Percentiles rank a stretch among this genome's conserved stretches.
phyloP scores from a whole-genome alignment of 225 moss, liverwort and hornwort species.

The Marchantia paleacea region DNA sequence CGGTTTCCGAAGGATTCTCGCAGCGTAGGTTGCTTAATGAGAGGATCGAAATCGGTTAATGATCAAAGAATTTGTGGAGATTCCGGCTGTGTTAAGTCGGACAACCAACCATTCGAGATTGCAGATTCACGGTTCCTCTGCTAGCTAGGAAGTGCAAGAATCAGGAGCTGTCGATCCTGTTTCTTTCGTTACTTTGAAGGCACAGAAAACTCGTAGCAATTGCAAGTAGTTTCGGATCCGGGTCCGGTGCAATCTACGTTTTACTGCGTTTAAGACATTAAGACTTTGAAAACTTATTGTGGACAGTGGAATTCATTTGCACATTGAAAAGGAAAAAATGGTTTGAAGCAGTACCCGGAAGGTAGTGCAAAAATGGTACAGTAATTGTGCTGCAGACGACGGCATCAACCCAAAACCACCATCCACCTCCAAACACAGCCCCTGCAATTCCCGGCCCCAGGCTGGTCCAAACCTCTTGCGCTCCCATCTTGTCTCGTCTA shows the following conservation, averaged over 20 bases:
- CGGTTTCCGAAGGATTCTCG: too few species aligned
- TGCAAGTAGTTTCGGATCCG: not conserved
- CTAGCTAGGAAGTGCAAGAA: not conserved
- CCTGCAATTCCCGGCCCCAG: slow-evolving; percentile 83
- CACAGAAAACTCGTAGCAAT: not conserved
- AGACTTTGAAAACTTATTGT: not conserved
- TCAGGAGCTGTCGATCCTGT: not conserved
- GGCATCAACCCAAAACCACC: slow-evolving; percentile 99
- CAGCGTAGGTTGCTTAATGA: too few species aligned
- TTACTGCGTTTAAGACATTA: not conserved
- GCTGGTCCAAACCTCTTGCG: slow-evolving; percentile 61
- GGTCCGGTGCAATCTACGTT: not conserved
- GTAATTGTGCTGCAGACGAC: slow-evolving; percentile 79
- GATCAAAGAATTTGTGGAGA: too few species aligned
- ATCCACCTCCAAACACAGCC: slow-evolving; percentile 82
- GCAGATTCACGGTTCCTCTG: too few species aligned
- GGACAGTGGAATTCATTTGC: not conserved
- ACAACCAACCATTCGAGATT: too few species aligned
- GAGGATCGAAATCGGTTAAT: too few species aligned
- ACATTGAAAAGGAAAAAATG: not conserved
- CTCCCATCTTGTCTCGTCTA: slow-evolving; percentile 49
- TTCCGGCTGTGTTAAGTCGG: too few species aligned
- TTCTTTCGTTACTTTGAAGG: not conserved
- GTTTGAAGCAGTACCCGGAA: slow-evolving; percentile 51
- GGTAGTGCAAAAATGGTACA: slow-evolving; percentile 82